Evolutionary conservation across 2,329 filamentous ascomycete genomes (phyloP).

Genomic region (Bimuria novae-zelandiae): DNA sequence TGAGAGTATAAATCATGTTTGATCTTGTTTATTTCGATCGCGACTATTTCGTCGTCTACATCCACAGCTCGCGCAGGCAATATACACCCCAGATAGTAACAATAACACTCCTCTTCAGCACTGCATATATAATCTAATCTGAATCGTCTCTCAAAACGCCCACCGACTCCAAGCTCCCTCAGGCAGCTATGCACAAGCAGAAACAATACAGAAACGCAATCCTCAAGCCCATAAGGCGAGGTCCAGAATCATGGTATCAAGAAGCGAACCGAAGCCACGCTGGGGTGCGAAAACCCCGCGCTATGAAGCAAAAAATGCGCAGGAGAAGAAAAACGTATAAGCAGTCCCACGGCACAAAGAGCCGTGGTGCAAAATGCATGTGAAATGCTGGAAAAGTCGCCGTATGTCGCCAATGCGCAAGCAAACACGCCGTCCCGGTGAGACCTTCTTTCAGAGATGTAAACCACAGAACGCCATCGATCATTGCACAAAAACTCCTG

Average conservation of each 20-base stretch:
- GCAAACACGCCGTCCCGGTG: background rate
- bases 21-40: too few species aligned
- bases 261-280: conserved; percentile 1
- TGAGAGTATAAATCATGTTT: too few species aligned
- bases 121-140: too few species aligned
- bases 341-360: background rate
- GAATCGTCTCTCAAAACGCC: too few species aligned
- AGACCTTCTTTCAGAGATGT: background rate
- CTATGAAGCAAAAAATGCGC: background rate
- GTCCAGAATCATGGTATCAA: conserved; percentile 5
- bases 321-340: conserved; percentile 7
- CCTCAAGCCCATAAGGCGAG: conserved; percentile 8
- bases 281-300: too few species aligned
- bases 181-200: conserved; percentile 1
- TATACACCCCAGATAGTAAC: too few species aligned
- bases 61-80: too few species aligned
- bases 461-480: conserved; percentile 1
- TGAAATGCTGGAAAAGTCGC: background rate
- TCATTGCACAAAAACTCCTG: background rate
- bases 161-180: background rate
- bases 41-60: too few species aligned
- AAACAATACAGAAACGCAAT: background rate
- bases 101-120: too few species aligned
- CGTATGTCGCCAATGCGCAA: background rate
- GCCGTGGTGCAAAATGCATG: background rate